Conservation (phyloP, 2,329 filamentous ascomycete species). For the Aspergillus unguis region DNA sequence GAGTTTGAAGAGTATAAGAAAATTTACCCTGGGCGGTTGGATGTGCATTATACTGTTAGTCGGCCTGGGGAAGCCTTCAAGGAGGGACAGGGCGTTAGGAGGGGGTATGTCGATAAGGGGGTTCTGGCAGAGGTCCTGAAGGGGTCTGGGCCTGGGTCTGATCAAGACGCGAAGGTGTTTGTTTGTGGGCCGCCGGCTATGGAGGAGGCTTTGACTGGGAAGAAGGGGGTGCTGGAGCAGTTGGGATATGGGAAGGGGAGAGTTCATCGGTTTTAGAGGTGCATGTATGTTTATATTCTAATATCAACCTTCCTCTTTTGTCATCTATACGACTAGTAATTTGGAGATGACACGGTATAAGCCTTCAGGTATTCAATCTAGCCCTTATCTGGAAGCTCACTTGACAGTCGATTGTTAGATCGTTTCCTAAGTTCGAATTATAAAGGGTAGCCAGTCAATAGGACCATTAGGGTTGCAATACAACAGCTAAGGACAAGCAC, state of each 20-base stretch:
- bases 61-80: constrained; percentile 37
- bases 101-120: constrained; percentile 58
- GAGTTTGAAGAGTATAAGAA: constrained; percentile 54
- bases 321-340: background rate
- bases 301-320: background rate
- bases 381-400: no score
- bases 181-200: constrained; percentile 67
- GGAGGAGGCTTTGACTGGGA: constrained; percentile 47
- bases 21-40: constrained; percentile 55
- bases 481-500: no score
- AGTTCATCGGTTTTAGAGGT: constrained; percentile 7
- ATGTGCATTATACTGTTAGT: constrained; percentile 57
- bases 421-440: no score
- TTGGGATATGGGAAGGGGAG: constrained; percentile 8
- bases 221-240: constrained; percentile 44
- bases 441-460: no score
- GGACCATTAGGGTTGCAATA: no score
- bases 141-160: constrained; percentile 31
- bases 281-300: background rate
- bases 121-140: constrained; percentile 53
- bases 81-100: constrained; percentile 33
- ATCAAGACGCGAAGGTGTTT: constrained; percentile 57
- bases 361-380: no score
- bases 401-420: no score
- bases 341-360: no score